Evolutionary conservation across 2,329 filamentous ascomycete species (phyloP).

Genomic region (Stagonosporopsis vannaccii): DNA sequence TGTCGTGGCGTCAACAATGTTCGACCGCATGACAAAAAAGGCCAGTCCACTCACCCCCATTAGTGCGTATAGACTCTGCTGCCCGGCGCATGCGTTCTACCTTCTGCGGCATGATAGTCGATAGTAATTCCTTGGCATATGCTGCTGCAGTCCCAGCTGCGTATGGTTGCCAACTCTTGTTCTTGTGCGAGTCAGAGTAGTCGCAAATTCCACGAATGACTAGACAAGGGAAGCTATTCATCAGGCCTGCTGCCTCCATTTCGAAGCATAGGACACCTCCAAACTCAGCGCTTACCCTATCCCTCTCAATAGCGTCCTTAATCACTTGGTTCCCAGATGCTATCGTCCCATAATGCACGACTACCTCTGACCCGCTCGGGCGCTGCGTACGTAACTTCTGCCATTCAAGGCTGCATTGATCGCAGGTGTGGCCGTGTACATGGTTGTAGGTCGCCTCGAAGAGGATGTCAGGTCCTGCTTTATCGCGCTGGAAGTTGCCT

Average conservation of each 20-base stretch:
- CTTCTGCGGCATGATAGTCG: neutral
- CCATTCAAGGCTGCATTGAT: too few species aligned
- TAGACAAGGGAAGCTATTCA: neutral
- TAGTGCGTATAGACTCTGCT: too few species aligned
- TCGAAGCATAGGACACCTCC: conserved; percentile 5
- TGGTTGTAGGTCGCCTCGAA: neutral
- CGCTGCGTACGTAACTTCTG: too few species aligned
- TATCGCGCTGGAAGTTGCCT: too few species aligned
- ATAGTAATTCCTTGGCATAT: neutral
- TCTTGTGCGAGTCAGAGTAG: neutral
- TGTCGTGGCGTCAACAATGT: too few species aligned
- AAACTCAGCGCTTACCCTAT: conserved; percentile 16
- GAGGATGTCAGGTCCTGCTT: too few species aligned
- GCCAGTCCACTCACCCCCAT: too few species aligned
- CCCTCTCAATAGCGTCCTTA: conserved; percentile 8
- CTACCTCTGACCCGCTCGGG: too few species aligned
- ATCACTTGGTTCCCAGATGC: conserved; percentile 13
- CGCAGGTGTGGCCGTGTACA: too few species aligned
- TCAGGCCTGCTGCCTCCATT: neutral
- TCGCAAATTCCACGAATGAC: neutral
- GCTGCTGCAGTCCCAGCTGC: neutral
- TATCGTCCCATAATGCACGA: conserved; percentile 15
- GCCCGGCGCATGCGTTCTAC: too few species aligned
- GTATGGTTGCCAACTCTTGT: neutral
- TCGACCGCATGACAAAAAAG: too few species aligned